A percentile compares a stretch with the other conserved stretches of the same genome.
Evolutionary conservation across 352 stramenopile genomes (phyloP).

Genomic region (Aphanomyces invadans): DNA sequence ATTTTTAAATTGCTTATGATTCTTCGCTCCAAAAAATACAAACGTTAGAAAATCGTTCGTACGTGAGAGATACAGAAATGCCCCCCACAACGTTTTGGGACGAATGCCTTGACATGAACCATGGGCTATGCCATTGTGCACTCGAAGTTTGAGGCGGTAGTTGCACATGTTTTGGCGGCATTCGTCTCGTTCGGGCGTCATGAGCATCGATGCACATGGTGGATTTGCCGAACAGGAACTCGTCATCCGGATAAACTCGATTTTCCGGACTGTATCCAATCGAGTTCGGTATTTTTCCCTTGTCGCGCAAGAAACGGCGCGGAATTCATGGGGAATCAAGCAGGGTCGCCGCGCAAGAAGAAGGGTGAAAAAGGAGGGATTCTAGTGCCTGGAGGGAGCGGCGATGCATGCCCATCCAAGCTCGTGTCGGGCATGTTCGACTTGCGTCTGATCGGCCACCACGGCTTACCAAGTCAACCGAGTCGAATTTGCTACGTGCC

Average conservation of each 20-base stretch:
- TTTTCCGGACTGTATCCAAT: neutral
- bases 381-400: neutral
- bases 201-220: too few species aligned
- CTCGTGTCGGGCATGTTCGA: constrained; percentile 42
- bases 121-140: too few species aligned
- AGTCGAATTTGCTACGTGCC: constrained; percentile 49
- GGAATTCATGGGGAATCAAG: neutral
- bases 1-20: neutral
- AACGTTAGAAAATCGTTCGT: too few species aligned
- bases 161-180: too few species aligned
- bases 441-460: constrained; percentile 44
- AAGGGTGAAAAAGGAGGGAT: neutral
- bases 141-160: too few species aligned
- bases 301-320: constrained; percentile 8
- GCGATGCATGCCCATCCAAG: neutral
- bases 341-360: constrained; percentile 3
- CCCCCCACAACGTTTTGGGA: too few species aligned
- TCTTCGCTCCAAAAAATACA: too few species aligned
- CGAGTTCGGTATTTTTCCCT: neutral
- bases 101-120: too few species aligned
- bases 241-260: neutral
- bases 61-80: too few species aligned
- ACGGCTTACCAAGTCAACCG: constrained; percentile 61
- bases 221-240: too few species aligned
- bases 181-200: too few species aligned